Conservation (phyloP, 495 filamentous ascomycete genomes). For the Talaromyces adpressus region DNA sequence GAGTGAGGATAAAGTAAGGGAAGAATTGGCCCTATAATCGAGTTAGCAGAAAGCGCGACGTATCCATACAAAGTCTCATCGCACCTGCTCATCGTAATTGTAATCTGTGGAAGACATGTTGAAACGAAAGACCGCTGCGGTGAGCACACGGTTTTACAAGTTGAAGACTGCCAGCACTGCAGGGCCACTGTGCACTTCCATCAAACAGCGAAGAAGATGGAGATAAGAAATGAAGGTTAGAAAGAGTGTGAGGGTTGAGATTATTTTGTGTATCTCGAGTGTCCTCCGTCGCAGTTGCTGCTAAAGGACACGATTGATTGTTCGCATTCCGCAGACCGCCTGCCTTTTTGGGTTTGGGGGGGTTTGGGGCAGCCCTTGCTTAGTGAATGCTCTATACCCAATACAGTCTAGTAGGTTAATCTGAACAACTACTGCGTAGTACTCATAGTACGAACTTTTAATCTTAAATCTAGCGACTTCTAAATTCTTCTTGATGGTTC, state of each 20-base stretch:
- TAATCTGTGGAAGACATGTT: constrained; percentile 86
- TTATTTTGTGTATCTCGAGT: not conserved
- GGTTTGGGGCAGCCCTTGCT: not conserved
- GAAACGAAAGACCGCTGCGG: constrained; percentile 12
- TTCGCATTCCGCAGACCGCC: constrained; percentile 19
- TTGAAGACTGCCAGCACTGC: constrained; percentile 3
- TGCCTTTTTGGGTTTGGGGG: constrained; percentile 10
- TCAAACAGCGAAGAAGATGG: not conserved
- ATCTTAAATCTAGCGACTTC: not conserved
- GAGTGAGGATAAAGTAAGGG: constrained; percentile 94
- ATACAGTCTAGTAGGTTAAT: not conserved
- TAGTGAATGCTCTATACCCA: not conserved
- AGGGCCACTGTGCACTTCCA: not conserved
- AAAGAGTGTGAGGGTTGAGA: not conserved
- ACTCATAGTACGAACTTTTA: not conserved
- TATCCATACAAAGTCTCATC: constrained; percentile 5
- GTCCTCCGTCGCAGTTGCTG: not conserved
- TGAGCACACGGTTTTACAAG: not conserved
- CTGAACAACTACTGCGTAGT: too few relatives aligned
- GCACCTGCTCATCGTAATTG: constrained; percentile 89
- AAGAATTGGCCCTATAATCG: constrained; percentile 81
- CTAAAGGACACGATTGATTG: constrained; percentile 9
- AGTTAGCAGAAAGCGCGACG: not conserved
- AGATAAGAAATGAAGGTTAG: not conserved
- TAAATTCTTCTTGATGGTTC: not conserved